Percentiles rank a stretch among this genome's conserved stretches.
phyloP scores from a whole-genome alignment of 2,329 filamentous ascomycete species.

The Pestalotiopsis sp. region DNA sequence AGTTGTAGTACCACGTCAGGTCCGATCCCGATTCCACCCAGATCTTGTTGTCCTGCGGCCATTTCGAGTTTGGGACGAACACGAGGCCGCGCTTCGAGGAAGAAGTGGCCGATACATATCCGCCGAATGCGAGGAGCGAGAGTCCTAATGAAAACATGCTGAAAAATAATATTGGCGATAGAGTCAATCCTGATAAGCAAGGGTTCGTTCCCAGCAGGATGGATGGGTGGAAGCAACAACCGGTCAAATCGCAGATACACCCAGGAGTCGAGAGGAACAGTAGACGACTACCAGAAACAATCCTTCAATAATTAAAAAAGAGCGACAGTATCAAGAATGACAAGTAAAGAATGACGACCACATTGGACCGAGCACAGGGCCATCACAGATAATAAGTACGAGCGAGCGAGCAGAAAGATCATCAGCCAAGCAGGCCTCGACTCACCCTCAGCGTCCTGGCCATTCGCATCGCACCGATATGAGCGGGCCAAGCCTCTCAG shows the following conservation, averaged over 20 bases:
- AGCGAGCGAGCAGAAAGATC: not conserved
- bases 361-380: not conserved
- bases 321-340: not conserved
- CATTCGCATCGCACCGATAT: not conserved
- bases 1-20: constrained; percentile 88
- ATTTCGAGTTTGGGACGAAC: constrained; percentile 60
- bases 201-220: not conserved
- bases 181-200: not conserved
- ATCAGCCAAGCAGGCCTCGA: not conserved
- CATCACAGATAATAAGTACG: not conserved
- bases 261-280: not conserved
- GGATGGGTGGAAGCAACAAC: not conserved
- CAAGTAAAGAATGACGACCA: not conserved
- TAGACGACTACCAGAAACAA: not conserved
- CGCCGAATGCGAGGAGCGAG: not conserved
- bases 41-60: constrained; percentile 64
- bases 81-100: constrained; percentile 71
- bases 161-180: not conserved
- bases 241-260: not conserved
- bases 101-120: not conserved
- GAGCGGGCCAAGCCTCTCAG: not conserved
- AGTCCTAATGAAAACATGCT: not conserved
- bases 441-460: not conserved
- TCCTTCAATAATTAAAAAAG: not conserved
- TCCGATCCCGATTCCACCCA: constrained; percentile 62